These are phyloP conservation scores for Neonectria sp. DNA, from an alignment of 2,329 filamentous ascomycete species.

Conservation along the genomic window DNA sequence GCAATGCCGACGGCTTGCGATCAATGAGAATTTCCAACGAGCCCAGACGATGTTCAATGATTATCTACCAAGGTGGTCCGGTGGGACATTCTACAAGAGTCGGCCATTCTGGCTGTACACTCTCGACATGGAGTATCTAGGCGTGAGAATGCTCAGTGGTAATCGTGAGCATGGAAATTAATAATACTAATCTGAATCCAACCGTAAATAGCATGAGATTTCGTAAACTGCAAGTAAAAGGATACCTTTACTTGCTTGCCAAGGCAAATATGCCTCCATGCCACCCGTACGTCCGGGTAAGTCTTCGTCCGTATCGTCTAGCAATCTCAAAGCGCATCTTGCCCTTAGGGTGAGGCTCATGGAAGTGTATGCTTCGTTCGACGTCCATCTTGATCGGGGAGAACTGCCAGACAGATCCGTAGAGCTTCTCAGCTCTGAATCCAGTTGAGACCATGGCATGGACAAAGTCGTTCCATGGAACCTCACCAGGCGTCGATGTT, in stretches of 20 bases:
- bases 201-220: no score
- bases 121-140: no score
- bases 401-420: conserved; percentile 75
- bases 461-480: conserved; percentile 69
- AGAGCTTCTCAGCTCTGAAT: conserved; percentile 69
- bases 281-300: conserved; percentile 68
- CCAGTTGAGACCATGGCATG: conserved; percentile 66
- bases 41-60: no score
- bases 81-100: no score
- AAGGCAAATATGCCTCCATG: conserved; percentile 59
- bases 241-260: conserved; percentile 2
- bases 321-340: conserved; percentile 66
- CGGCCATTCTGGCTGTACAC: no score
- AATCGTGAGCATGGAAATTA: no score
- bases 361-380: conserved; percentile 69
- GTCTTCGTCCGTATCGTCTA: conserved; percentile 62
- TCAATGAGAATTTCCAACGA: no score
- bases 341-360: conserved; percentile 70
- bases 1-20: neutral
- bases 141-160: no score
- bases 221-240: no score
- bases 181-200: no score
- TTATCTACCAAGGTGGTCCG: no score
- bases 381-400: conserved; percentile 58
- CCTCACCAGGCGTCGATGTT: conserved; percentile 60